phyloP scores from a whole-genome alignment of 495 filamentous ascomycete genomes.

The Talaromyces adpressus region DNA sequence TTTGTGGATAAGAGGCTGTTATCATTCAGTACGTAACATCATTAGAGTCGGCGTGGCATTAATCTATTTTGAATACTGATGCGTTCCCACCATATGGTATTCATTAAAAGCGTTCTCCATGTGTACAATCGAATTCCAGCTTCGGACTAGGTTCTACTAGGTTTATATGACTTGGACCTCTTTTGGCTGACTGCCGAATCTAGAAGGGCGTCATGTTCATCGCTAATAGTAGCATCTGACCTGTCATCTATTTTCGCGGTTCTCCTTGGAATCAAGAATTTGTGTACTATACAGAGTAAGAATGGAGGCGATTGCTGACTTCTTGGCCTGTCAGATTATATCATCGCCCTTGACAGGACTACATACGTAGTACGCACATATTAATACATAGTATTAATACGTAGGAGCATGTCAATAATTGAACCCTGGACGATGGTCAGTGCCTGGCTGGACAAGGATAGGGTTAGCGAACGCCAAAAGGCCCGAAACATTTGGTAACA shows the following conservation, averaged over 20 bases:
- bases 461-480: neutral
- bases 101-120: neutral
- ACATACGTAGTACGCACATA: neutral
- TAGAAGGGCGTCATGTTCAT: neutral
- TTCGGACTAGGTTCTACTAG: neutral
- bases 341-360: neutral
- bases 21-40: neutral
- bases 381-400: neutral
- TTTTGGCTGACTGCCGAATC: neutral
- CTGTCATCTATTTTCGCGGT: neutral
- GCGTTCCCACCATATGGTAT: neutral
- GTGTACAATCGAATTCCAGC: neutral
- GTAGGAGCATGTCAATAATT: neutral
- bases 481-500: too few species aligned
- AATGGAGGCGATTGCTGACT: neutral
- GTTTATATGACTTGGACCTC: neutral
- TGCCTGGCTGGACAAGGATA: neutral
- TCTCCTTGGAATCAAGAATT: neutral
- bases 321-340: neutral
- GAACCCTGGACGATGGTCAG: neutral
- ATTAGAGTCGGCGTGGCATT: neutral
- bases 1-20: neutral
- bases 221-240: neutral
- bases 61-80: neutral
- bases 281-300: neutral